A percentile compares a stretch with the other conserved stretches of the same genome.
phyloP scores from a whole-genome alignment of 2,329 filamentous ascomycete genomes.

The Rugonectria rugulosa region DNA sequence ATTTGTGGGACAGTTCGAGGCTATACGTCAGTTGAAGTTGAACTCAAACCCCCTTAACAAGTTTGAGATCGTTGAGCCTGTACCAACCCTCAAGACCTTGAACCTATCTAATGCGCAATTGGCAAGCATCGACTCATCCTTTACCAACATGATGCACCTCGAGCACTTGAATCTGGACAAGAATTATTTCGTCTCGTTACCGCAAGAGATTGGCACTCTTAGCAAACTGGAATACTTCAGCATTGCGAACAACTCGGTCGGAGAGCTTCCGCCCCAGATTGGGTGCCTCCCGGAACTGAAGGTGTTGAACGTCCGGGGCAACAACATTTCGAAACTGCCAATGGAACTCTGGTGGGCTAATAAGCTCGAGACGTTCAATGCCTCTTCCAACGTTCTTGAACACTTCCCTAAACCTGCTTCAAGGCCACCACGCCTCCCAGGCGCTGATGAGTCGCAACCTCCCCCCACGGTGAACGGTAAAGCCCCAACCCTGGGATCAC shows the following conservation, averaged over 20 bases:
- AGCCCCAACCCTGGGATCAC: slow-evolving; percentile 48
- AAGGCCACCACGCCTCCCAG: slow-evolving; percentile 68
- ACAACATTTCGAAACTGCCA: slow-evolving; percentile 89
- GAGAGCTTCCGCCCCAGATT: slow-evolving; percentile 84
- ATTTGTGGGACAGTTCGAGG: slow-evolving; percentile 88
- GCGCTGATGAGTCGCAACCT: slow-evolving; percentile 50
- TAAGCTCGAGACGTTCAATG: slow-evolving; percentile 88
- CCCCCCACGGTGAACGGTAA: slow-evolving; percentile 50
- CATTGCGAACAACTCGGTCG: slow-evolving; percentile 89
- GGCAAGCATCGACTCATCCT: slow-evolving; percentile 87
- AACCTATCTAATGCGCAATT: slow-evolving; percentile 93
- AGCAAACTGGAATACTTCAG: slow-evolving; percentile 89
- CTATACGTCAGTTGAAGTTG: slow-evolving; percentile 82
- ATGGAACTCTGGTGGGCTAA: slow-evolving; percentile 96
- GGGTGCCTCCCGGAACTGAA: slow-evolving; percentile 86
- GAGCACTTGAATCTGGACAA: slow-evolving; percentile 90
- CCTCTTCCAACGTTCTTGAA: slow-evolving; percentile 92
- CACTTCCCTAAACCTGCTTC: slow-evolving; percentile 88
- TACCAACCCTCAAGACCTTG: slow-evolving; percentile 83
- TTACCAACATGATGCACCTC: slow-evolving; percentile 85
- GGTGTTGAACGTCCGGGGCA: slow-evolving; percentile 88
- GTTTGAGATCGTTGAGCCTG: slow-evolving; percentile 80
- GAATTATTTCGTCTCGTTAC: slow-evolving; percentile 94
- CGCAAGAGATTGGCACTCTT: slow-evolving; percentile 83
- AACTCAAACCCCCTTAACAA: slow-evolving; percentile 96